Evolutionary conservation across 2,329 filamentous ascomycete genomes (phyloP), one percentile per base, ranked within the genome.

Genomic region (Plectosphaerella sp.): DNA sequence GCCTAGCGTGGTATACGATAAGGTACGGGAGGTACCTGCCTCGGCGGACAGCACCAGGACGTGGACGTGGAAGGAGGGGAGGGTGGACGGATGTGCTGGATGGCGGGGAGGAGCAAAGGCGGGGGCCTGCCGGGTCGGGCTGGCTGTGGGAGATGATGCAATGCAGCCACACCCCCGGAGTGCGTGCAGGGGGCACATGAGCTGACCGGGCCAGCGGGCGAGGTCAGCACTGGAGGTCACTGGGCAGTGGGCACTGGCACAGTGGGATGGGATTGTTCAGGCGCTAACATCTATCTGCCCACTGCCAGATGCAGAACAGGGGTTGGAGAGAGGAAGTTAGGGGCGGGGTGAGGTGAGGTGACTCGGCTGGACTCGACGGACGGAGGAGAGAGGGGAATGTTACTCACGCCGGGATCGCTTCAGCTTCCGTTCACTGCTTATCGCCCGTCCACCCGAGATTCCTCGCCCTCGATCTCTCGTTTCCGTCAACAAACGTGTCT

Each of bases 271-370:
- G n/a, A 20, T 43, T 18, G 41, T 43, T n/a, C 7, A 43, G 47
- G 47, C 47, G 47, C 47, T 48, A 48, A 41, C 36, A 41, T 22
- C 37, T 22, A 41, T 22, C 37, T 22, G 47, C 47, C 47, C 47
- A 35, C 47, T 48, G 47, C 47, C 47, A 48, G 47, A 48, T 48
- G 47, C 35, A 42, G 47, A 39, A 47, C 36, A 37, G 25, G 47
- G 47, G 47, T 22, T 48, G 14, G 20, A 16, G 45, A 46, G 33
- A 18, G 11, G 11, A 43, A 16, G 41, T 43, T 43, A 4, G 41
- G 18, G 41, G 41, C 37, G 37, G 37, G 37, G 37, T 15, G 16
- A 39, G 37, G 14, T 9, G 15, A 39, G 37, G 15, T 39, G 15
- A 39, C 15, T 39, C 37, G 37, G 37, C 15, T 18, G 37, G 37